Percentiles rank a stretch among this genome's conserved stretches.
Conservation (phyloP, 1,139 yeast species). For the Arxiozyma slooffiae region DNA sequence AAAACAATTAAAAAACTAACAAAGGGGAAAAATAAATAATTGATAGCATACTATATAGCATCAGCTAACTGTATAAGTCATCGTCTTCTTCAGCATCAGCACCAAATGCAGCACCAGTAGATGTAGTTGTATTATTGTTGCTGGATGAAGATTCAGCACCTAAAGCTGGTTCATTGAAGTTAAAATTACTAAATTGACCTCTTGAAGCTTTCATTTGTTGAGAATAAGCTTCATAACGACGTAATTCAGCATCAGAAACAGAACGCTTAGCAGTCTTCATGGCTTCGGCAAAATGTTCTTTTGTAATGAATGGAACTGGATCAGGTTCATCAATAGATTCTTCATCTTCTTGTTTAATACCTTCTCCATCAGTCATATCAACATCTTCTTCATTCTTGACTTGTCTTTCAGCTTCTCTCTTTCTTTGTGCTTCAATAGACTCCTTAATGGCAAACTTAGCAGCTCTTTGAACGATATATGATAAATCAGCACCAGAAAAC, state of each 20-base stretch:
- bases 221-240: conserved; percentile 98
- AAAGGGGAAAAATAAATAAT: neutral
- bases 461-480: conserved; percentile 93
- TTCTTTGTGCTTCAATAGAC: conserved; percentile 77
- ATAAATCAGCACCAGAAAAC: conserved; percentile 97
- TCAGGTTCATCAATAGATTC: conserved; percentile 55
- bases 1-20: neutral
- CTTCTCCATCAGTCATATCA: conserved; percentile 60
- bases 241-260: conserved; percentile 91
- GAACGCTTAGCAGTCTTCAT: conserved; percentile 99
- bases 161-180: conserved; percentile 48
- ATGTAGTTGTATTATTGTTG: conserved; percentile 27
- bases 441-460: conserved; percentile 98
- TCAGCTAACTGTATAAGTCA: conserved; percentile 68
- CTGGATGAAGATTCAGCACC: conserved; percentile 34
- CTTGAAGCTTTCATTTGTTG: conserved; percentile 93
- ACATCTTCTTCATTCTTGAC: conserved; percentile 49
- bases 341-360: conserved; percentile 33
- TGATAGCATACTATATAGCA: neutral
- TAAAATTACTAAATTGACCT: conserved; percentile 76
- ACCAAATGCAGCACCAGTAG: conserved; percentile 40
- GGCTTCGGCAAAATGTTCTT: conserved; percentile 93
- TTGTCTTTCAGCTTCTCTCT: conserved; percentile 40
- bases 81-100: conserved; percentile 75
- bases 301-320: conserved; percentile 91